A percentile compares a stretch with the other conserved stretches of the same genome.
Conservation (phyloP, 345 rosid genomes). For the Diplotaxis tenuifolia region DNA sequence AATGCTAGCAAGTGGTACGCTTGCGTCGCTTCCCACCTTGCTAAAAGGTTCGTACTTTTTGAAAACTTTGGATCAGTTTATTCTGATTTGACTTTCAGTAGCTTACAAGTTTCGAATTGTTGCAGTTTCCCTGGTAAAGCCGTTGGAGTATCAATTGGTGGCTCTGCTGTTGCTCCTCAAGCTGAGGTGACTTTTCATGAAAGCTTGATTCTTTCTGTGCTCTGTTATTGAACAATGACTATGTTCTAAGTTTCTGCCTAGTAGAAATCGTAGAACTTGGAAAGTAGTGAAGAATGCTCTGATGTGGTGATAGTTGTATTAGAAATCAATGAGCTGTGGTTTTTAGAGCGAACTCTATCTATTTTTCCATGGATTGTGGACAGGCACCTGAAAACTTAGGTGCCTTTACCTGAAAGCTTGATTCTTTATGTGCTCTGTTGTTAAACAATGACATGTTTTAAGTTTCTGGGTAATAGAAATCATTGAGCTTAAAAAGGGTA, state of each 20-base stretch:
- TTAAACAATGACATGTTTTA: not conserved
- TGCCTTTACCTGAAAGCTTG: not conserved
- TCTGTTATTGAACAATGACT: not conserved
- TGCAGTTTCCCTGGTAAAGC: constrained; percentile 86
- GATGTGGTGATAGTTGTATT: not conserved
- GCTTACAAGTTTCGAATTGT: not conserved
- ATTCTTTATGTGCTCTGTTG: not conserved
- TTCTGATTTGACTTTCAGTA: not conserved
- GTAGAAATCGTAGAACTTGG: not conserved
- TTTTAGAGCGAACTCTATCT: too few relatives aligned
- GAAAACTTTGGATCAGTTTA: not conserved
- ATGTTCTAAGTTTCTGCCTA: not conserved
- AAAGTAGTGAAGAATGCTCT: not conserved
- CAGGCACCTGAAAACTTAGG: too few relatives aligned
- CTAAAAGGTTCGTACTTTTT: constrained; percentile 52
- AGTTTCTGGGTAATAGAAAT: not conserved
- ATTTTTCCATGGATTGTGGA: too few relatives aligned
- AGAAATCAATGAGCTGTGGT: not conserved
- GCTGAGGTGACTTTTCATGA: constrained; percentile 27
- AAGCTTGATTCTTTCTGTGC: not conserved
- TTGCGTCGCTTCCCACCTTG: constrained; percentile 57
- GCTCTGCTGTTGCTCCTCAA: constrained; percentile 46
- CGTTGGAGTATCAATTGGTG: constrained; percentile 66
- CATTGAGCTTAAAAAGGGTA: not conserved
- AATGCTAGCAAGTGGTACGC: constrained; percentile 82